Base-by-base conservation (phyloP, 805 yeast species). In the Cyberlindnera meyerae region DNA sequence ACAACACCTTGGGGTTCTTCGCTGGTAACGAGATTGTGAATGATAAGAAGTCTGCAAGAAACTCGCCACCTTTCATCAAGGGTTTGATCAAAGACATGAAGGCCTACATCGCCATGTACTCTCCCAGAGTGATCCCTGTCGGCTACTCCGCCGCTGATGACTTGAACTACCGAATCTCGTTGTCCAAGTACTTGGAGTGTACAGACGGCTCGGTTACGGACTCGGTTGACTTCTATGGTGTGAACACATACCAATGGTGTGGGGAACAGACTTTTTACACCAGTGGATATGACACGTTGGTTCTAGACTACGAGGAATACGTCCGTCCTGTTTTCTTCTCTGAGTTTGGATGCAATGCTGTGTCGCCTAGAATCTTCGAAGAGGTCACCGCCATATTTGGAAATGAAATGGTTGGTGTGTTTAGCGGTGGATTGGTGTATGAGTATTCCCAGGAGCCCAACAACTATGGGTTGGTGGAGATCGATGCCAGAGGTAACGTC, bases 61-160 rank as follows among this genome's bases (percentile, higher is more conserved):
- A 57, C 26, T 79, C 96, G 0, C 94, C 97, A 2, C 66, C 70
- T 3, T 90, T 77, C 54, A 66, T 90, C 29, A 86, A 87, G 51
- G 88, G 85, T 0, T 70, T 89, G 20, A 67, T 87, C 5, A 68
- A 90, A 33, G 97, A 90, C 60, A 73, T 90, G 65, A 89, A 89
- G 58, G 62, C 63, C 20, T 90, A 82, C 55, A 78, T 86, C 43
- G 55, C 62, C 8, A 50, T 56, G 18, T 75, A 85, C 50, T 60
- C 77, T 4, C 71, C 77, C 2, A 70, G 98, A 37, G 52, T 53
- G 11, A 74, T 90, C 13, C 97, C 97, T 1, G 85, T 90, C 25
- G 97, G 97, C 1, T 90, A 90, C 58, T 87, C 97, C 0, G 97
- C 97, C 0, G 97, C 97, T 1, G 97, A 90, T 61, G 97, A 89